Percentiles rank a stretch among this genome's conserved stretches.
Evolutionary conservation across 2,329 filamentous ascomycete genomes (phyloP).

Genomic region (Penicillium sp.): DNA sequence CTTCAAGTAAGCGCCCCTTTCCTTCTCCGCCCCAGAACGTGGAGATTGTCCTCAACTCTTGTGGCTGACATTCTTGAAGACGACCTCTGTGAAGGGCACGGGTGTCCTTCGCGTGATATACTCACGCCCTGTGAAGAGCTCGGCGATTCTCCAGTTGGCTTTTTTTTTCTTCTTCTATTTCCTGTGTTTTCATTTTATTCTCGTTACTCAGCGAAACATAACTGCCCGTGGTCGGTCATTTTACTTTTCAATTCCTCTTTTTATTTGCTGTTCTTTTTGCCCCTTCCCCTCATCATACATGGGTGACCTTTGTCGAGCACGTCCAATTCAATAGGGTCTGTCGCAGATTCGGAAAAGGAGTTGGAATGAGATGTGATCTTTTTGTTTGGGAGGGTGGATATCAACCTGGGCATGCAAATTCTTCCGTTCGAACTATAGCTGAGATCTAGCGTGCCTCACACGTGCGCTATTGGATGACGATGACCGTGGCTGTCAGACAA

Average conservation of each 20-base stretch:
- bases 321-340: constrained; percentile 17
- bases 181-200: background rate
- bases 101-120: constrained; percentile 49
- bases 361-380: constrained; percentile 23
- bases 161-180: constrained; percentile 2
- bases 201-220: constrained; percentile 6
- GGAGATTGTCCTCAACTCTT: background rate
- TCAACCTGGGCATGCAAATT: background rate
- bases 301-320: background rate
- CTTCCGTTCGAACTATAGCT: constrained; percentile 1
- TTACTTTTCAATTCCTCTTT: constrained; percentile 6
- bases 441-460: background rate
- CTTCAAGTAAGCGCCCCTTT: constrained; percentile 71
- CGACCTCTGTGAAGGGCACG: constrained; percentile 74
- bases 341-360: constrained; percentile 22
- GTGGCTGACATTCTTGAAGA: constrained; percentile 43
- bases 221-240: constrained; percentile 5
- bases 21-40: background rate
- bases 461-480: background rate
- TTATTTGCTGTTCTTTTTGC: background rate
- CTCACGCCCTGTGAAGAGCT: constrained; percentile 11
- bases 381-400: too few species aligned
- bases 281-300: constrained; percentile 14
- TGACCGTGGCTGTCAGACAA: constrained; percentile 38
- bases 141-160: constrained; percentile 10